Base-by-base conservation (phyloP, 2,329 filamentous ascomycete genomes). In the Arthroderma sp. region DNA sequence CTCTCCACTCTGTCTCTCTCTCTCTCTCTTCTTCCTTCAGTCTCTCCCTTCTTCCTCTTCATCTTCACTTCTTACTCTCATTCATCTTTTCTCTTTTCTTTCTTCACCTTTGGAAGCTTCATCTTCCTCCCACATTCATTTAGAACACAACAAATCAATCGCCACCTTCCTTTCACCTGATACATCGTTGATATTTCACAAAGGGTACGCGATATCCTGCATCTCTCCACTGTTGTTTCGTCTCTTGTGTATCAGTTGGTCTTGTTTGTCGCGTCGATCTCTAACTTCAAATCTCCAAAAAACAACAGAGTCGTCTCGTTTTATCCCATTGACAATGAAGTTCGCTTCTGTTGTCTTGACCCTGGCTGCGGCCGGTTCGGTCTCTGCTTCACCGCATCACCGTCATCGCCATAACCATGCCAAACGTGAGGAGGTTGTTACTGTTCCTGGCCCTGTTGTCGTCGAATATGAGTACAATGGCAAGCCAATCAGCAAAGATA, bases 391-490 rank as follows among this genome's bases (percentile, higher is more conserved):
- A 15, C 7, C 11, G 10, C 61, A 66, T 53, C 68, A 67, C 52
- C 59, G 59, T 46, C 64, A 65, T 53, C 47, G 50, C 41, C 62
- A 63, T 38, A 37, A 30, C 50, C 59, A 63, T 44, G 52, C 51
- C 42, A 62, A 63, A 55, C 67, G 65, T 51, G 58, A 52, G 29
- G 64, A 68, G 50, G 57, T 70, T 43, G 73, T 77, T 44, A 71
- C 74, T 44, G 72, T 80, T 42, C 68, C 73, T 36, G 76, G 73
- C 36, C 73, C 80, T 30, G 80, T 77, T 42, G 74, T 80, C 53
- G 77, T 80, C 45, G 74, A 81, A 46, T 95, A 88, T 66, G 73
- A 81, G 59, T 68, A 88, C 44, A 76, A 82, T 49, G 81, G 80
- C 49, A 55, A 78, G 57, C 50, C 67, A 31, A 73, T 94, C 53